Percentiles rank a stretch among this genome's conserved stretches.
phyloP scores from a whole-genome alignment of 2,329 filamentous ascomycete species.

The Tolypocladium nubicola region DNA sequence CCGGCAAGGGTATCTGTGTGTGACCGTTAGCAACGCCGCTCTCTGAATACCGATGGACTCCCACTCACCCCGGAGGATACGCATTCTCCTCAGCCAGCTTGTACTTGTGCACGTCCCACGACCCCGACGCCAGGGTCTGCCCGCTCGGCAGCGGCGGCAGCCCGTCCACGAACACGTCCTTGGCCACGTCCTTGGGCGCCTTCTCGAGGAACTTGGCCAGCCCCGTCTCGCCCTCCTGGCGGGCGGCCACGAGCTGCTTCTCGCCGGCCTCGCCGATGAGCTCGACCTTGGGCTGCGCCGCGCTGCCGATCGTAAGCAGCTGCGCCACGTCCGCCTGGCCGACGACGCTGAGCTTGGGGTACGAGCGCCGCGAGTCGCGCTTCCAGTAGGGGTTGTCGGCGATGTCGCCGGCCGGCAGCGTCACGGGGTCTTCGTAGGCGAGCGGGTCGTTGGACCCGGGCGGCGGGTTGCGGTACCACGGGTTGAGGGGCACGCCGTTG shows the following conservation, averaged over 20 bases:
- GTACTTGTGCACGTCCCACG: constrained; percentile 61
- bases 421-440: constrained; percentile 27
- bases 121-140: constrained; percentile 40
- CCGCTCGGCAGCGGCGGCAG: constrained; percentile 80
- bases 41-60: neutral
- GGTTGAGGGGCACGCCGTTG: constrained; percentile 85
- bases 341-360: constrained; percentile 71
- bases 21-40: constrained; percentile 16
- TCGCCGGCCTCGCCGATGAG: constrained; percentile 53
- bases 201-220: constrained; percentile 63
- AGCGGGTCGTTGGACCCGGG: constrained; percentile 29
- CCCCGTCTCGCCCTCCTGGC: constrained; percentile 64
- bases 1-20: constrained; percentile 50
- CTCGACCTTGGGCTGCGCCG: constrained; percentile 69
- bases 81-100: constrained; percentile 52
- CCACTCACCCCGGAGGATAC: constrained; percentile 58
- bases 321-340: constrained; percentile 78
- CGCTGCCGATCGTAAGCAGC: constrained; percentile 76
- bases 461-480: constrained; percentile 79
- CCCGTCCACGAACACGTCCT: constrained; percentile 62
- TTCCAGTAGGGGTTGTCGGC: constrained; percentile 58
- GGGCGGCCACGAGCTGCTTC: constrained; percentile 61
- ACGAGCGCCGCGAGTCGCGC: constrained; percentile 74
- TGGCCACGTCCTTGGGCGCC: constrained; percentile 40
- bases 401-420: constrained; percentile 48